A percentile compares a stretch with the other conserved stretches of the same genome.
phyloP scores from a whole-genome alignment of 345 rosid species.

The Euphorbia peplus region DNA sequence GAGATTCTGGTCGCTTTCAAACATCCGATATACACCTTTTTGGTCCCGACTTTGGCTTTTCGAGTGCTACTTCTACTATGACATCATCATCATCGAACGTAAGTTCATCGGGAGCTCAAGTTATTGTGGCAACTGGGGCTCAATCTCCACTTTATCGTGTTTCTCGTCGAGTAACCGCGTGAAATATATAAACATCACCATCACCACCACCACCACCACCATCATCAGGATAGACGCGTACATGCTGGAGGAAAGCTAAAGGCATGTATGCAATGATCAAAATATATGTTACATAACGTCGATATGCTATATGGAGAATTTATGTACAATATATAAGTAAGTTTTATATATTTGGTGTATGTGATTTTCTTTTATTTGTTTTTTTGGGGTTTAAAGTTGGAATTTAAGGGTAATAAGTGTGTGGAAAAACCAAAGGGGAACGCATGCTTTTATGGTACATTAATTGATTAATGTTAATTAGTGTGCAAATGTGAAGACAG shows the following conservation, averaged over 20 bases:
- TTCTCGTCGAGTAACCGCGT: conserved; percentile 46
- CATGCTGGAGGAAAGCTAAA: conserved; percentile 35
- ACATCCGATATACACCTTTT: conserved; percentile 45
- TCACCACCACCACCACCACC: too few species aligned
- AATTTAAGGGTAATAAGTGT: conserved; percentile 22
- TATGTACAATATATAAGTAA: background rate
- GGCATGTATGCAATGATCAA: conserved; percentile 24
- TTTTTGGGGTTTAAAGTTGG: background rate
- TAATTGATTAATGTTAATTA: conserved; percentile 6
- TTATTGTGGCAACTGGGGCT: conserved; percentile 47
- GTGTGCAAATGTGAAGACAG: background rate
- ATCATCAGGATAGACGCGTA: too few species aligned
- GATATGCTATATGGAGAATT: background rate
- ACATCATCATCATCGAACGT: conserved; percentile 21
- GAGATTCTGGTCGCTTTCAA: conserved; percentile 76
- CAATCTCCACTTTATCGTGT: conserved; percentile 56
- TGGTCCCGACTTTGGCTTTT: conserved; percentile 39
- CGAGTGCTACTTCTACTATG: conserved; percentile 18
- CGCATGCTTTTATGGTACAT: conserved; percentile 22
- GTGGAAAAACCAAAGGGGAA: conserved; percentile 35
- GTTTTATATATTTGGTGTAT: background rate
- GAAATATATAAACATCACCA: conserved; percentile 16
- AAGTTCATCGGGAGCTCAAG: conserved; percentile 31
- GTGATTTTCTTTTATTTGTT: conserved; percentile 2
- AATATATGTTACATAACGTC: background rate